Base-by-base conservation (phyloP, 2,329 filamentous ascomycete species). In the Colletotrichum musicola region DNA sequence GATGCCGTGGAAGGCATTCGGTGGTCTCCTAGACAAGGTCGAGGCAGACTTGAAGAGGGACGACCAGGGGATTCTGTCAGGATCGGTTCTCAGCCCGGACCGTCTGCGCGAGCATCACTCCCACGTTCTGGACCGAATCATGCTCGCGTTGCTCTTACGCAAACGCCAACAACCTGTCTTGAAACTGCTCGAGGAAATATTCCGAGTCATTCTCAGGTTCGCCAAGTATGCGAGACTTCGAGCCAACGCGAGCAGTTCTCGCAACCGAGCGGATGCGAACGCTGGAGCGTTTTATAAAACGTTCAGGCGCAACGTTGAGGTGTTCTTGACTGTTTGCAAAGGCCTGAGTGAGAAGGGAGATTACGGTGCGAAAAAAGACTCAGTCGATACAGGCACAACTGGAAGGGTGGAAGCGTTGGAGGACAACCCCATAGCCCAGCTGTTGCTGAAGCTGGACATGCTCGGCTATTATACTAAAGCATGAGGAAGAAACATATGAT, bases 81-180 rank as follows among this genome's bases (percentile, higher is more conserved):
- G 53, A 80, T 80, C 13, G 82, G 83, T 12, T 83, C 87, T 76
- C 72, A 92, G 93, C 14, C 86, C 95, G 0, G 89, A 91, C 46
- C 84, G 87, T 49, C 80, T 97, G 13, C 85, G 90, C 22, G 86
- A 89, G 50, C 87, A 90, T 25, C 94, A 97, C 73, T 91, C 94
- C 70, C 83, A 87, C 40, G 87, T 91, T 7, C 84, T 97, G 2
- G 92, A 97, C 75, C 85, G 89, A 58, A 94, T 97, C 54, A 88
- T 95, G 81, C 88, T 90, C 70, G 88, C 89, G 0, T 81, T 96
- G 0, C 85, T 97, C 14, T 81, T 97, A 3, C 87, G 92, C 67
- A 93, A 92, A 74, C 85, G 92, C 42, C 94, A 97, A 77, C 85
- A 89, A 67, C 90, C 93, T 1, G 88, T 94, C 0, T 83, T 94